A percentile compares a stretch with the other conserved stretches of the same genome.
phyloP scores from a whole-genome alignment of 306 rosid species.

The Cucumis melo region DNA sequence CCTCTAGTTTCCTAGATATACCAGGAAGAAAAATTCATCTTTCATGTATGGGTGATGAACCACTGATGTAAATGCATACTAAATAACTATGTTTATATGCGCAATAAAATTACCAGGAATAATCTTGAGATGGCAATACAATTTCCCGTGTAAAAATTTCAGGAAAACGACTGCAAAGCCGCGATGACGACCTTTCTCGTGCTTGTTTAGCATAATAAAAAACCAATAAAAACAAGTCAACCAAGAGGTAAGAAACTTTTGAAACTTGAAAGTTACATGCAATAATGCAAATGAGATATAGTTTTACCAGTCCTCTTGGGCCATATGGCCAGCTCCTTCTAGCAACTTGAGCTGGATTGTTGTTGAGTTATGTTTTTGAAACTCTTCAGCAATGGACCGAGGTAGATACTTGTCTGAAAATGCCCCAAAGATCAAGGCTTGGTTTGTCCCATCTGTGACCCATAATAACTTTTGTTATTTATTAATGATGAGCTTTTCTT shows the following conservation, averaged over 20 bases:
- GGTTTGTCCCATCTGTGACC: slow-evolving; percentile 55
- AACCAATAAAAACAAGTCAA: not conserved
- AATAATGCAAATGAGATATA: not conserved
- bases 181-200: slow-evolving; percentile 72
- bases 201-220: slow-evolving; percentile 37
- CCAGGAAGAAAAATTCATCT: not conserved
- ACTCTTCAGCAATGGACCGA: slow-evolving; percentile 73
- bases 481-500: not conserved
- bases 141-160: slow-evolving; percentile 10
- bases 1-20: not conserved
- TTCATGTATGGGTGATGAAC: not conserved
- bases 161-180: slow-evolving; percentile 53
- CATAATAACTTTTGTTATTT: slow-evolving; percentile 10
- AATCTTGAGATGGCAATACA: slow-evolving; percentile 1
- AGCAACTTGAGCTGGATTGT: slow-evolving; percentile 50
- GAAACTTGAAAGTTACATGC: no score
- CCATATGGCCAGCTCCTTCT: slow-evolving; percentile 95
- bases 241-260: no score
- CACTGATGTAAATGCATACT: not conserved
- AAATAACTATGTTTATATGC: not conserved
- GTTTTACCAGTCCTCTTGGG: slow-evolving; percentile 87
- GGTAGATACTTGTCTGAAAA: slow-evolving; percentile 79
- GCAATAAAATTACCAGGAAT: slow-evolving; percentile 10
- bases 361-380: slow-evolving; percentile 44
- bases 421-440: slow-evolving; percentile 65